Evolutionary conservation across 192 early-diverging fungal genomes (phyloP).

Genomic region (Coemansia sp.): DNA sequence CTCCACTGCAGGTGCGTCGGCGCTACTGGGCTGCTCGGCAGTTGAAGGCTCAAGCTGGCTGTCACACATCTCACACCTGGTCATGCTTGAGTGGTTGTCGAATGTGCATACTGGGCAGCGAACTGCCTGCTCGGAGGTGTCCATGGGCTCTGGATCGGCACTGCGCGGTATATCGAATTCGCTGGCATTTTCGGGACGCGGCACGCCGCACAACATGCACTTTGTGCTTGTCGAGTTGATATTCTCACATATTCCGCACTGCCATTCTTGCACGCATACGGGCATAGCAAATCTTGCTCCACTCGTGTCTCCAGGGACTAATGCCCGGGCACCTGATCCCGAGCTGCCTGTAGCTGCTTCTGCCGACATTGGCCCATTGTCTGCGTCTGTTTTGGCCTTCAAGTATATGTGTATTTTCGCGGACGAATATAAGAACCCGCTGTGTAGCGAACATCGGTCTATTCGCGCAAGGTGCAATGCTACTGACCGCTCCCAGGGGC

Average conservation of each 20-base stretch:
- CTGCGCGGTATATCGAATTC: constrained; percentile 1
- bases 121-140: constrained; percentile 9
- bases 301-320: not conserved
- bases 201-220: constrained; percentile 46
- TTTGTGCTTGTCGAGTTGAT: constrained; percentile 36
- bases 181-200: constrained; percentile 13
- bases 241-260: constrained; percentile 46
- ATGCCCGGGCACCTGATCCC: not conserved
- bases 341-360: constrained; percentile 3
- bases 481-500: constrained; percentile 57
- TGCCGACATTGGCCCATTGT: constrained; percentile 1
- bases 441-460: constrained; percentile 31
- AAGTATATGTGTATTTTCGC: constrained; percentile 33
- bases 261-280: constrained; percentile 18
- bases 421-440: constrained; percentile 48
- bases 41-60: constrained; percentile 52
- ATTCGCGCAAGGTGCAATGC: constrained; percentile 54
- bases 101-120: constrained; percentile 83
- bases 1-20: not conserved
- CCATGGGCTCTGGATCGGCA: not conserved
- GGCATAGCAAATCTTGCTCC: not conserved
- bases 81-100: constrained; percentile 78
- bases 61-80: constrained; percentile 83
- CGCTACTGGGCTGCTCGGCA: not conserved
- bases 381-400: constrained; percentile 5